Evolutionary conservation across 2,329 filamentous ascomycete species (phyloP).

Genomic region (Penicillium sclerotiorum): DNA sequence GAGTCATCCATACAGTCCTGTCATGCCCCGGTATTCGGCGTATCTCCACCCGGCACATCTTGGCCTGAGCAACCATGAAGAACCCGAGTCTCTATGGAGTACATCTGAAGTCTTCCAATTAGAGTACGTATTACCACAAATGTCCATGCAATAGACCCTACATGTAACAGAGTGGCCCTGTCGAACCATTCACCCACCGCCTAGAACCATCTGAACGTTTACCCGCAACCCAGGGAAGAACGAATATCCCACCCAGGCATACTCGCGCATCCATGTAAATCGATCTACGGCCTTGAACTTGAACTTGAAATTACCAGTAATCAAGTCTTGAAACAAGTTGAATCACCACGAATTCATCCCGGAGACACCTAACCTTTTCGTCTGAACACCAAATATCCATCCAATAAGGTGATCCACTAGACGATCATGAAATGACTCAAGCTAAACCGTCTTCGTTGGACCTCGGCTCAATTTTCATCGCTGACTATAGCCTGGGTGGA

Average conservation of each 20-base stretch:
- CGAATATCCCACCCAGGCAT: slow-evolving; percentile 8
- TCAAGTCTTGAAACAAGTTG: background rate
- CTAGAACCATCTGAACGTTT: background rate
- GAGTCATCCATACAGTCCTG: slow-evolving; percentile 24
- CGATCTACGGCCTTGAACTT: no score
- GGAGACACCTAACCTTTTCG: slow-evolving; percentile 9
- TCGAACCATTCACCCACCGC: background rate
- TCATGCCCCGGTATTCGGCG: slow-evolving; percentile 31
- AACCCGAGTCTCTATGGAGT: background rate
- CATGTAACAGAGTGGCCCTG: no score
- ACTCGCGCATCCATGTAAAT: no score
- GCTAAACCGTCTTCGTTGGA: slow-evolving; percentile 22
- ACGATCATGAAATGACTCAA: slow-evolving; percentile 17
- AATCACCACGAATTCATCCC: slow-evolving; percentile 19
- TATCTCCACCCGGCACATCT: slow-evolving; percentile 19
- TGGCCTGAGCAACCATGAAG: slow-evolving; percentile 1
- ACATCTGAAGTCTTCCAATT: no score
- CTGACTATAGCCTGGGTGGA: slow-evolving; percentile 8
- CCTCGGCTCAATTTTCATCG: slow-evolving; percentile 21
- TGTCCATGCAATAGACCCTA: no score
- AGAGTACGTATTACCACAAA: no score
- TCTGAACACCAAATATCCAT: background rate
- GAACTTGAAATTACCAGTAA: background rate
- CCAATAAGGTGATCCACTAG: slow-evolving; percentile 10
- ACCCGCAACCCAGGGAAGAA: background rate